Evolutionary conservation across 805 yeast genomes (phyloP).

Genomic region (Nakazawaea siamensis): DNA sequence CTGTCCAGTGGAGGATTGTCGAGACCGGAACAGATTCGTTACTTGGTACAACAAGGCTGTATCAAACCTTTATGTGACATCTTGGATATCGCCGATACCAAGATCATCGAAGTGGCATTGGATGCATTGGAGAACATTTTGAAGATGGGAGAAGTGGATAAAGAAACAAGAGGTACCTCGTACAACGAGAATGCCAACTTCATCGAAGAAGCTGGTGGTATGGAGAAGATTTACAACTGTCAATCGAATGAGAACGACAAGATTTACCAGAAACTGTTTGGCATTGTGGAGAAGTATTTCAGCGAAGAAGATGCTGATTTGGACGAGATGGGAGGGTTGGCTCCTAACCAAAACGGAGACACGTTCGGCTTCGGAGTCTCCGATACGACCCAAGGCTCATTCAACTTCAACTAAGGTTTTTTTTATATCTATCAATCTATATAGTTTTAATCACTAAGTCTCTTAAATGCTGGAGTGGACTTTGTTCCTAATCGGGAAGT

Average conservation of each 20-base stretch:
- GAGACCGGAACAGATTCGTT: conserved; percentile 89
- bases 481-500: too few relatives aligned
- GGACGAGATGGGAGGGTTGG: conserved; percentile 64
- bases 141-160: conserved; percentile 90
- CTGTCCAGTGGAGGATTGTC: conserved; percentile 94
- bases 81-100: conserved; percentile 78
- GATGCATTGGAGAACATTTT: conserved; percentile 93
- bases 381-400: conserved; percentile 46
- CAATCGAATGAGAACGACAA: conserved; percentile 89
- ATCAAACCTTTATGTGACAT: conserved; percentile 95
- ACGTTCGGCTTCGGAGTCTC: conserved; percentile 83
- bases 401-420: conserved; percentile 32
- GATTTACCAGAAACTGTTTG: conserved; percentile 85
- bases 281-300: conserved; percentile 86
- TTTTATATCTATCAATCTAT: too few relatives aligned
- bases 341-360: conserved; percentile 71
- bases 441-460: too few relatives aligned
- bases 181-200: conserved; percentile 83
- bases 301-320: conserved; percentile 72
- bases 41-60: conserved; percentile 90
- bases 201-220: conserved; percentile 97
- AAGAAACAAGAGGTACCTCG: conserved; percentile 59
- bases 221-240: conserved; percentile 90
- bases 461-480: too few relatives aligned
- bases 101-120: conserved; percentile 88